phyloP scores from a whole-genome alignment of 306 rosid species.

The Trichosanthes truncata region DNA sequence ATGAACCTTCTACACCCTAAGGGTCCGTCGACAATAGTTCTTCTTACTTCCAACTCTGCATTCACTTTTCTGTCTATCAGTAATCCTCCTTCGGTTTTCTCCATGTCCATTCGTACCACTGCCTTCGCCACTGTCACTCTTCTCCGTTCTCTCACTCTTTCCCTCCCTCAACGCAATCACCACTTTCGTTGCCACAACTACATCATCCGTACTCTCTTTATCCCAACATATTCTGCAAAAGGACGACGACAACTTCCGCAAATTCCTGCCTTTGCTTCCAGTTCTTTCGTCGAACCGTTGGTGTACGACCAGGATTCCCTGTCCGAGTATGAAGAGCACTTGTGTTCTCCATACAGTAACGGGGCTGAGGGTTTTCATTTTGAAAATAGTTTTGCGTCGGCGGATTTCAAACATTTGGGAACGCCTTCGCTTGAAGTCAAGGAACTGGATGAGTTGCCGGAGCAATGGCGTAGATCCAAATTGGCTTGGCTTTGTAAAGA shows the following conservation, averaged over 20 bases:
- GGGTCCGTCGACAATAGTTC: background rate
- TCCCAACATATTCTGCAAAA: background rate
- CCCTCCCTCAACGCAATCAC: constrained; percentile 15
- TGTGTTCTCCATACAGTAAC: background rate
- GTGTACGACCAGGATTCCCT: constrained; percentile 3
- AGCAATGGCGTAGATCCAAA: constrained; percentile 54
- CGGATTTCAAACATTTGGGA: constrained; percentile 29
- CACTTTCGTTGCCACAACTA: background rate
- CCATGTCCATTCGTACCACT: constrained; percentile 18
- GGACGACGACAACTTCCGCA: background rate
- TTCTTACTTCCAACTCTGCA: background rate
- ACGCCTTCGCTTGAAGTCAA: constrained; percentile 32
- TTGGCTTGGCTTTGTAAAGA: constrained; percentile 60
- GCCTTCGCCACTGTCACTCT: constrained; percentile 6
- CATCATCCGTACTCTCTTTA: background rate
- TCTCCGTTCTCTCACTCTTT: constrained; percentile 17
- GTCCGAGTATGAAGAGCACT: constrained; percentile 12
- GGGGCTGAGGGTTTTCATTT: constrained; percentile 24
- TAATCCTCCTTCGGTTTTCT: background rate
- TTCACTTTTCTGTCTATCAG: background rate
- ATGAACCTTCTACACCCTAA: background rate
- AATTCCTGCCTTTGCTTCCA: constrained; percentile 3
- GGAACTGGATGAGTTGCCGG: constrained; percentile 48
- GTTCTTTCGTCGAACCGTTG: constrained; percentile 27
- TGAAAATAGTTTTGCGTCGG: constrained; percentile 17